Percentiles rank a stretch among this genome's conserved stretches.
Evolutionary conservation across 169 alveolate genomes (phyloP).

Genomic region (Theileria parva): DNA sequence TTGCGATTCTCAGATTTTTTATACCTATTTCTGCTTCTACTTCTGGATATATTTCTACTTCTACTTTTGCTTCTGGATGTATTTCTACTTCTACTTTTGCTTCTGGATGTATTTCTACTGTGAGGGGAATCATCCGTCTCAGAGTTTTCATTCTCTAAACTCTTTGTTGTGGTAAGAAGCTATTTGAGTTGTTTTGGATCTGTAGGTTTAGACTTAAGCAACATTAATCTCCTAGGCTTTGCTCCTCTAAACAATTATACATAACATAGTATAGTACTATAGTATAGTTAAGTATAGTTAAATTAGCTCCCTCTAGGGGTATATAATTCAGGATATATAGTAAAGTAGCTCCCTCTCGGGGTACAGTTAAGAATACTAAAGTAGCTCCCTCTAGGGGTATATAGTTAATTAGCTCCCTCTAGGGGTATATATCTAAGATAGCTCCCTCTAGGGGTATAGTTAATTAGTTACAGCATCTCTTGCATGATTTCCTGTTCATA

Average conservation of each 20-base stretch:
- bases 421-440: too few relatives aligned
- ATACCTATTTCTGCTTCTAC: neutral
- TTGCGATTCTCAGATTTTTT: neutral
- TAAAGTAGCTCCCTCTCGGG: too few relatives aligned
- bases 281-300: too few relatives aligned
- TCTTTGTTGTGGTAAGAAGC: neutral
- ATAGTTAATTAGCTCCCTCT: too few relatives aligned
- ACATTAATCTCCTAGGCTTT: constrained; percentile 57
- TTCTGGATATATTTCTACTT: neutral
- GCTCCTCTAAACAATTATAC: constrained; percentile 25
- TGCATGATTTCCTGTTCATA: constrained; percentile 64
- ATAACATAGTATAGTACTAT: too few relatives aligned
- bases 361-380: too few relatives aligned
- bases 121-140: neutral
- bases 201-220: constrained; percentile 47
- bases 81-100: neutral
- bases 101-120: neutral
- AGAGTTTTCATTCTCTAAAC: neutral
- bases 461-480: constrained; percentile 62
- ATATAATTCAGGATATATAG: too few relatives aligned
- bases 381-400: too few relatives aligned
- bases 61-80: neutral
- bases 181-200: constrained; percentile 15
- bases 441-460: too few relatives aligned
- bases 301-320: too few relatives aligned